These are phyloP conservation scores for Cladobotryum mycophilum DNA, from an alignment of 2,329 filamentous ascomycete species.

Conservation along the genomic window DNA sequence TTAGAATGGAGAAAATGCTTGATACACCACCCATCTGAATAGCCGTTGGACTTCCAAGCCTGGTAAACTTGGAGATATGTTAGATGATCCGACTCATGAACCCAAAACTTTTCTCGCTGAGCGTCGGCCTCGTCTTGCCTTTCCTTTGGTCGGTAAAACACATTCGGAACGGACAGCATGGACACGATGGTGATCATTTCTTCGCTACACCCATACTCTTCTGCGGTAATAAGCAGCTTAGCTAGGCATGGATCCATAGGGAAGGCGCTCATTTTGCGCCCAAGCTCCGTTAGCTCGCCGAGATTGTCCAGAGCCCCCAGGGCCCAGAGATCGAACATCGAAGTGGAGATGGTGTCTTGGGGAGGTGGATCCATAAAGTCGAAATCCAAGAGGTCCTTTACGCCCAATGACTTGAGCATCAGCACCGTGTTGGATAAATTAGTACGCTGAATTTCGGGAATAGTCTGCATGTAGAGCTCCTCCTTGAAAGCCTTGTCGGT, in stretches of 20 bases:
- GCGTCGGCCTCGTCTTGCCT: slow-evolving; percentile 94
- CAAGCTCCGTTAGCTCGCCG: slow-evolving; percentile 81
- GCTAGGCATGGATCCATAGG: slow-evolving; percentile 96
- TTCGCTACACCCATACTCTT: slow-evolving; percentile 86
- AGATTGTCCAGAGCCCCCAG: slow-evolving; percentile 90
- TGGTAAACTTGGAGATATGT: slow-evolving; percentile 94
- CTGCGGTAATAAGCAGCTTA: slow-evolving; percentile 87
- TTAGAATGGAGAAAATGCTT: slow-evolving; percentile 96
- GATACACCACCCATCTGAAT: slow-evolving; percentile 85
- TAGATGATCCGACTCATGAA: slow-evolving; percentile 93
- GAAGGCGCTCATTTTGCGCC: slow-evolving; percentile 91
- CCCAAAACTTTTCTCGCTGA: slow-evolving; percentile 95
- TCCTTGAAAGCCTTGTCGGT: slow-evolving; percentile 94
- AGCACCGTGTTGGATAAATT: slow-evolving; percentile 94
- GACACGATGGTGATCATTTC: slow-evolving; percentile 98
- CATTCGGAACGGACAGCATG: slow-evolving; percentile 93
- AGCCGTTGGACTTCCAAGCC: slow-evolving; percentile 89
- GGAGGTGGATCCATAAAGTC: slow-evolving; percentile 99
- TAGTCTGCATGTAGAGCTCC: slow-evolving; percentile 93
- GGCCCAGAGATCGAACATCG: slow-evolving; percentile 95
- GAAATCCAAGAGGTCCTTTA: slow-evolving; percentile 91
- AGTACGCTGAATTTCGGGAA: slow-evolving; percentile 94
- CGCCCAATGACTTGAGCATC: slow-evolving; percentile 87
- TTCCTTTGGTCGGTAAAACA: slow-evolving; percentile 96
- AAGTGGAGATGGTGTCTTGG: slow-evolving; percentile 95